These are phyloP conservation scores for Filobasidium wieringae DNA, from an alignment of 768 basidiomycete genomes.

Conservation along the genomic window DNA sequence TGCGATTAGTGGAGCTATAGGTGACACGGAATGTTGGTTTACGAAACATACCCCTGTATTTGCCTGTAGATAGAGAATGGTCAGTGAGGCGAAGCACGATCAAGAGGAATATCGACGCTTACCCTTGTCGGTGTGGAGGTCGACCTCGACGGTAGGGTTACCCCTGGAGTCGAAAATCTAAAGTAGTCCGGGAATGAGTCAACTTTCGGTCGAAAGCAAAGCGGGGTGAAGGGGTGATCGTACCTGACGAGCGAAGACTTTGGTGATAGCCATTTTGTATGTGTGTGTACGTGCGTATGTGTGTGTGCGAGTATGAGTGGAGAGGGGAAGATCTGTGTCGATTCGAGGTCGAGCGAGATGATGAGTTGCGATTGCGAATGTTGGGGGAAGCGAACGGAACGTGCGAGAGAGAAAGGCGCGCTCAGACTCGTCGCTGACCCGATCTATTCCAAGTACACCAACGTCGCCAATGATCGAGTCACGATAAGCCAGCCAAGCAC, in stretches of 20 bases:
- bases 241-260: slow-evolving; percentile 87
- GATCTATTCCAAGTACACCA: no score
- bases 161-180: slow-evolving; percentile 99
- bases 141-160: slow-evolving; percentile 84
- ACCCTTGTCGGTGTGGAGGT: slow-evolving; percentile 80
- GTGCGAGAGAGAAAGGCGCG: no score
- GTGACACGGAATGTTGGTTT: background rate
- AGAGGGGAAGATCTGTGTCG: no score
- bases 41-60: no score
- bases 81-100: background rate
- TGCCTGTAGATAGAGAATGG: no score
- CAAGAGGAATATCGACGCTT: slow-evolving; percentile 17
- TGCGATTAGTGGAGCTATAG: background rate
- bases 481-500: no score
- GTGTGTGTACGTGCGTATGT: background rate
- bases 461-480: no score
- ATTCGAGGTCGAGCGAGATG: no score
- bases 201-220: background rate
- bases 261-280: slow-evolving; percentile 69
- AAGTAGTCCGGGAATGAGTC: background rate
- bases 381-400: no score
- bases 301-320: no score
- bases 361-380: no score
- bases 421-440: no score
- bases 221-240: slow-evolving; percentile 19